phyloP scores from a whole-genome alignment of 352 stramenopile genomes.

The Globisporangium acanthophoron region DNA sequence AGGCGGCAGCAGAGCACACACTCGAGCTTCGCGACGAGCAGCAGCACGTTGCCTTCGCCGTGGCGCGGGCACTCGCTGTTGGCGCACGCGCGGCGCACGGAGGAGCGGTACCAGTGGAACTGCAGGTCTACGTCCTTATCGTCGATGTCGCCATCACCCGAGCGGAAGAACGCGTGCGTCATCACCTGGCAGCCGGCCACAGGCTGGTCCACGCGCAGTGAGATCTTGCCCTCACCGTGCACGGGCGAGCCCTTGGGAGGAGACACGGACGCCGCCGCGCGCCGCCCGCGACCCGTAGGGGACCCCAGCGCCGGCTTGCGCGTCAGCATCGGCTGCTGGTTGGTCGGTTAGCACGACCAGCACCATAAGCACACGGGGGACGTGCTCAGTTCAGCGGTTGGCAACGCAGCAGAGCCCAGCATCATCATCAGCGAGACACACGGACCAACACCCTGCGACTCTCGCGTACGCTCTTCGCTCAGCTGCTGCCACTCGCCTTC shows the following conservation, averaged over 20 bases:
- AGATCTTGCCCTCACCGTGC: constrained; percentile 66
- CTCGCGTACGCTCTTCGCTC: too few species aligned
- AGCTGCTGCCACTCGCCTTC: too few species aligned
- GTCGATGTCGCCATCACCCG: constrained; percentile 60
- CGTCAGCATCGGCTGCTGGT: not conserved
- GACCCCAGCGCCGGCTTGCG: not conserved
- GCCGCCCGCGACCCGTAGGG: constrained; percentile 1
- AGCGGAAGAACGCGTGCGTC: constrained; percentile 77
- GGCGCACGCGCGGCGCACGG: constrained; percentile 47
- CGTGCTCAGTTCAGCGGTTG: too few species aligned
- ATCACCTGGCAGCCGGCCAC: constrained; percentile 64
- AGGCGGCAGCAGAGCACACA: constrained; percentile 63
- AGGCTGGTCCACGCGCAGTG: constrained; percentile 66
- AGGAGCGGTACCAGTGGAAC: constrained; percentile 66
- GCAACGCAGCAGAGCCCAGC: too few species aligned
- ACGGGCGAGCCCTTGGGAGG: constrained; percentile 50
- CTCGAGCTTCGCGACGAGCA: constrained; percentile 68
- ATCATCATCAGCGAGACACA: too few species aligned
- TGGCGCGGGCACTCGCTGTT: constrained; percentile 51
- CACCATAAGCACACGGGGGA: too few species aligned
- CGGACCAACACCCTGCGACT: too few species aligned
- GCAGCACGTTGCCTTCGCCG: constrained; percentile 58
- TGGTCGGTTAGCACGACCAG: too few species aligned
- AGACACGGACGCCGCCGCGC: constrained; percentile 20
- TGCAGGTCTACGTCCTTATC: constrained; percentile 64